phyloP scores from a whole-genome alignment of 2,329 filamentous ascomycete species.

The Trichoderma aggressivum region DNA sequence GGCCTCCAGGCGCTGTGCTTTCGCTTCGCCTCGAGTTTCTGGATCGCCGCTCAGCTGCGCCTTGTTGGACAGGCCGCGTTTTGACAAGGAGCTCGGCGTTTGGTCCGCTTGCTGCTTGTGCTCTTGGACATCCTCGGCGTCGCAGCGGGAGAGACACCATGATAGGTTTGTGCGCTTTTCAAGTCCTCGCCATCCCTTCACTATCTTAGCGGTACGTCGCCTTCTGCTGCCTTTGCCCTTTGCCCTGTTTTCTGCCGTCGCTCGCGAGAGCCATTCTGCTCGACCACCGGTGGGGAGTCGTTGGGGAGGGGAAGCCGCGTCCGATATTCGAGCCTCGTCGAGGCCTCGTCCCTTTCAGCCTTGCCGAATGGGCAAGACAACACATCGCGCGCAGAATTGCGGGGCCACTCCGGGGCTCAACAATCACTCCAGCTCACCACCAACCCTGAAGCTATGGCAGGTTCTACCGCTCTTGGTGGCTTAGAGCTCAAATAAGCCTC shows the following conservation, averaged over 20 bases:
- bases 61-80: background rate
- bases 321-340: background rate
- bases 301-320: background rate
- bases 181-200: constrained; percentile 31
- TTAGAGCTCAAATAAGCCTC: background rate
- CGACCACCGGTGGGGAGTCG: background rate
- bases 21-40: constrained; percentile 17
- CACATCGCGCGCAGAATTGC: background rate
- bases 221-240: background rate
- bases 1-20: constrained; percentile 8
- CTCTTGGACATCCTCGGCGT: constrained; percentile 25
- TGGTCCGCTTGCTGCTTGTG: constrained; percentile 23
- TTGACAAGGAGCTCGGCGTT: background rate
- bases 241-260: background rate
- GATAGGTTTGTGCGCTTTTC: constrained; percentile 39
- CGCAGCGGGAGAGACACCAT: constrained; percentile 37
- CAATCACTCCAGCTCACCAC: background rate
- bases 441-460: background rate
- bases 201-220: constrained; percentile 40
- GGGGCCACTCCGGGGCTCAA: background rate
- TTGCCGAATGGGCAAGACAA: background rate
- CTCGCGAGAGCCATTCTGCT: no score
- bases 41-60: constrained; percentile 12
- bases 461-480: background rate
- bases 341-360: background rate